Evolutionary conservation across 2,329 filamentous ascomycete species (phyloP), one percentile per base, ranked within the genome.

Genomic region (Rutstroemia sp.): DNA sequence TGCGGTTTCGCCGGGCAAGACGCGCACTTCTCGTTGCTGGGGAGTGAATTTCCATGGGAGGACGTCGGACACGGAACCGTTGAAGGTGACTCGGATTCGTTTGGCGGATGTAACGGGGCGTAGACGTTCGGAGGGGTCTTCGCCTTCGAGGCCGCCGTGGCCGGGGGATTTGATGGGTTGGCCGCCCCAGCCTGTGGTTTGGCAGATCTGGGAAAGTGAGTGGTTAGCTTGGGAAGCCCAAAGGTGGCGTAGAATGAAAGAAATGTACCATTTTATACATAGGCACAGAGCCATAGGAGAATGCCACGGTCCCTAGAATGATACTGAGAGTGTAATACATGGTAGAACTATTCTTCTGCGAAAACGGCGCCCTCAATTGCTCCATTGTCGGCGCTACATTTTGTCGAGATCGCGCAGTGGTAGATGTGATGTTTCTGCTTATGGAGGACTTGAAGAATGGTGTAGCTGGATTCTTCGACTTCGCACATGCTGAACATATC

Each of bases 11-110:
- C 95, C 95, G 0, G 94, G 95, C 1, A 97, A 78, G 1, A 99
- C 92, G 56, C 90, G 84, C 52, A 99, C 94, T 76, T 99, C 94
- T 57, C 92, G 88, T 76, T 99, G 94, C 73, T 99, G 94, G 1
- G 94, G 94, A 2, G 84, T 84, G 72, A 99, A 99, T 71, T 96
- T 96, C 94, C 94, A 99, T 0, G 92, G 92, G 27, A 99, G 80
- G 0, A 96, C 85, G 70, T 97, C 94, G 1, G 92, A 97, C 1
- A 96, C 92, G 27, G 90, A 95, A 48, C 92, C 89, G 69, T 91
- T 94, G 80, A 99, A 99, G 25, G 92, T 97, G 62, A 99, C 92
- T 59, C 90, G 88, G 67, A 99, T 87, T 54, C 94, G 88, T 64
- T 88, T 88, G 58, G 89, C 87, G 64, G 83, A 79, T 17, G 83